Conservation (phyloP, 331 rosid species). For the Malus hybrid region DNA sequence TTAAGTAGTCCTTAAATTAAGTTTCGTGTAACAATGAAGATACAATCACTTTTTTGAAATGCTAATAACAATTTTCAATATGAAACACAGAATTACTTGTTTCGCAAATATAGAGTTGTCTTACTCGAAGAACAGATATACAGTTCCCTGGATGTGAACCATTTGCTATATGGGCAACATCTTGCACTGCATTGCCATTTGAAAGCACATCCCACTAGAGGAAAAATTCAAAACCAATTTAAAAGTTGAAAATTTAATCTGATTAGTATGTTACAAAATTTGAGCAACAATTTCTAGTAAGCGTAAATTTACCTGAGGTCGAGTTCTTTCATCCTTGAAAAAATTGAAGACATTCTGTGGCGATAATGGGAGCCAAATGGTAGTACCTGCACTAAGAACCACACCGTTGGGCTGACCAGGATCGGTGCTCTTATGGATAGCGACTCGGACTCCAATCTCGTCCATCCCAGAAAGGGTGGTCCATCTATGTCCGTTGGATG, state of each 20-base stretch:
- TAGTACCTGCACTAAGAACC: conserved; percentile 85
- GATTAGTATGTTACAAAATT: not conserved
- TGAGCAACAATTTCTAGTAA: not conserved
- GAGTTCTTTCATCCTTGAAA: conserved; percentile 84
- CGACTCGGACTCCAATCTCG: conserved; percentile 76
- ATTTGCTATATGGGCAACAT: conserved; percentile 91
- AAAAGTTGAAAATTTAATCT: not conserved
- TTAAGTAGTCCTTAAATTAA: not conserved
- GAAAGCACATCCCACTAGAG: conserved; percentile 94
- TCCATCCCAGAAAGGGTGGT: conserved; percentile 67
- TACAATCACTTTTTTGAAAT: too few species aligned
- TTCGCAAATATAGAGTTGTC: not conserved
- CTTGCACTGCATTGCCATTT: conserved; percentile 74
- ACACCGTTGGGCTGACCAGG: conserved; percentile 87
- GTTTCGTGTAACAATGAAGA: not conserved
- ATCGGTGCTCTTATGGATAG: conserved; percentile 67
- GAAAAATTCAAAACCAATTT: not conserved
- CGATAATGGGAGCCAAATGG: conserved; percentile 80
- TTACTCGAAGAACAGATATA: conserved; percentile 86
- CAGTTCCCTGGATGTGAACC: conserved; percentile 94
- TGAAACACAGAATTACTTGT: not conserved
- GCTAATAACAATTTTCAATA: not conserved
- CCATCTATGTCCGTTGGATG: conserved; percentile 78
- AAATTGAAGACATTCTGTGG: conserved; percentile 81
- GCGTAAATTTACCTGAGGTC: conserved; percentile 54